A percentile compares a stretch with the other conserved stretches of the same genome.
Conservation (phyloP, 2,329 filamentous ascomycete species). For the Fusarium sp. region DNA sequence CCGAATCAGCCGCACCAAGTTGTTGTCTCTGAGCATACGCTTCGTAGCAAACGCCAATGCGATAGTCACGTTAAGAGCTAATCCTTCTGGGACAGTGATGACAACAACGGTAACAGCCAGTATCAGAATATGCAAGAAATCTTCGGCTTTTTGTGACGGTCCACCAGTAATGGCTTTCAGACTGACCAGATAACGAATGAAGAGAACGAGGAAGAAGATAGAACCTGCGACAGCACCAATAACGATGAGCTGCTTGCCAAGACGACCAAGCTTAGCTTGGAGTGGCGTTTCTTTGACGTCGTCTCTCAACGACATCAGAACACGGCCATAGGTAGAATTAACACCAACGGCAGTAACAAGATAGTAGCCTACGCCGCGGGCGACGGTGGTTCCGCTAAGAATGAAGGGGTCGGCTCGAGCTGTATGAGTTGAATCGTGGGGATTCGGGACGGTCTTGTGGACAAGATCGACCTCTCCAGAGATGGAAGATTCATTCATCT, state of each 20-base stretch:
- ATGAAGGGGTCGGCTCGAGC: slow-evolving; percentile 80
- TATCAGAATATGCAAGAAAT: slow-evolving; percentile 72
- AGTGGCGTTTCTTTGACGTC: slow-evolving; percentile 84
- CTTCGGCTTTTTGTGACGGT: slow-evolving; percentile 67
- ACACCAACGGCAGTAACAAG: slow-evolving; percentile 82
- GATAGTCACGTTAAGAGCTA: slow-evolving; percentile 73
- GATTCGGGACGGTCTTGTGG: slow-evolving; percentile 73
- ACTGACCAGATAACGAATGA: slow-evolving; percentile 58
- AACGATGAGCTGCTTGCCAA: slow-evolving; percentile 80
- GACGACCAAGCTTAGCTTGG: slow-evolving; percentile 81
- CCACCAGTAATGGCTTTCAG: slow-evolving; percentile 56
- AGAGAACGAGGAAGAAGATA: slow-evolving; percentile 60
- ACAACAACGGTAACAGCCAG: slow-evolving; percentile 72
- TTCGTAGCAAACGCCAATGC: slow-evolving; percentile 75
- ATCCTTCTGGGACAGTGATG: slow-evolving; percentile 72
- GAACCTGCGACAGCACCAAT: slow-evolving; percentile 59
- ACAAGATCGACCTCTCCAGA: slow-evolving; percentile 83
- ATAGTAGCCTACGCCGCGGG: slow-evolving; percentile 82
- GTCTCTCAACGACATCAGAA: slow-evolving; percentile 82
- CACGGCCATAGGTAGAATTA: slow-evolving; percentile 83
- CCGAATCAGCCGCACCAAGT: slow-evolving; percentile 71
- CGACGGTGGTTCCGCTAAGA: slow-evolving; percentile 83
- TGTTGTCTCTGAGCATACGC: slow-evolving; percentile 75
- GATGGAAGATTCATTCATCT: slow-evolving; percentile 82
- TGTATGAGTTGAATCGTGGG: slow-evolving; percentile 71